A percentile compares a stretch with the other conserved stretches of the same genome.
Evolutionary conservation across 352 stramenopile species (phyloP).

Genomic region (Pythium aristosporum): DNA sequence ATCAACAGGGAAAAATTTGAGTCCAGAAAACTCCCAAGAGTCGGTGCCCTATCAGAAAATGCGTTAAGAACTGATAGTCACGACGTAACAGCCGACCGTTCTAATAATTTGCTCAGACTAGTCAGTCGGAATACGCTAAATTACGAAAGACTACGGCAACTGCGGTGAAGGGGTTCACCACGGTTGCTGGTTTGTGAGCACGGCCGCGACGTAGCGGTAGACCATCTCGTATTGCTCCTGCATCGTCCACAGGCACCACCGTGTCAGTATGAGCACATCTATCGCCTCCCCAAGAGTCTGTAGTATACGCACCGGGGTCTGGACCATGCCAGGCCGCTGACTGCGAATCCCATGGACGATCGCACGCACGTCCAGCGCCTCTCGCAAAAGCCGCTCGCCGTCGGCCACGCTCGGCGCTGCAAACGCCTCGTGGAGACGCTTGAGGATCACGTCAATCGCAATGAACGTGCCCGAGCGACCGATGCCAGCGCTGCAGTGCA

Average conservation of each 20-base stretch:
- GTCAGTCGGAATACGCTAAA: neutral
- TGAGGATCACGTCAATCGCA: conserved; percentile 76
- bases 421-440: conserved; percentile 44
- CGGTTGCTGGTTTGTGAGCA: conserved; percentile 47
- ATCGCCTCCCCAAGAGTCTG: too few species aligned
- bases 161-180: conserved; percentile 39
- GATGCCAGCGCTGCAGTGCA: conserved; percentile 83
- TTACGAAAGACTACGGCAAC: conserved; percentile 6
- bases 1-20: neutral
- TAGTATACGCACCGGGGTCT: conserved; percentile 60
- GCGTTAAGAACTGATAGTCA: too few species aligned
- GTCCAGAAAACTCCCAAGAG: neutral
- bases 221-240: conserved; percentile 88
- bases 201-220: conserved; percentile 73
- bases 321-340: conserved; percentile 80
- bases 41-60: neutral
- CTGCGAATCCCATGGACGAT: conserved; percentile 65
- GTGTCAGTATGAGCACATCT: neutral
- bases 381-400: conserved; percentile 32
- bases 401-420: neutral
- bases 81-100: neutral
- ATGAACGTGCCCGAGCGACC: conserved; percentile 83
- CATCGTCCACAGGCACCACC: neutral
- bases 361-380: conserved; percentile 51
- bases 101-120: neutral